Conservation (phyloP, 441 rosid species). For the Manihot esculenta region DNA sequence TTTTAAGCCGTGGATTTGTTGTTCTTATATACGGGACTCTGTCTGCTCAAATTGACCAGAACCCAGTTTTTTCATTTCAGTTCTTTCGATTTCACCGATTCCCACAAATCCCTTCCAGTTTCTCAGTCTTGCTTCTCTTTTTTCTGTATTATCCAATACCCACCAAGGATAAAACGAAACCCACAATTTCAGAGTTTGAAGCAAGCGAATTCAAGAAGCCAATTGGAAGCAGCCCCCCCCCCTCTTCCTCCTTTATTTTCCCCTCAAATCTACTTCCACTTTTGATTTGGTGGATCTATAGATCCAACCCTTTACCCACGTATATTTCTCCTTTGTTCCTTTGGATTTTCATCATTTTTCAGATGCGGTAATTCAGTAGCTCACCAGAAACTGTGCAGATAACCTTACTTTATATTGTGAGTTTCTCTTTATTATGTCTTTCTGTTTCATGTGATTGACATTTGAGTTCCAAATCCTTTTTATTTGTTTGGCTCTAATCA, state of each 20-base stretch:
- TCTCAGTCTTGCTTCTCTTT: neutral
- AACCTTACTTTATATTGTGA: conserved; percentile 32
- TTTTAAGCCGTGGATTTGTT: conserved; percentile 35
- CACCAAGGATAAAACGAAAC: neutral
- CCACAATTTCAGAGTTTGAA: neutral
- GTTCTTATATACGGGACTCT: conserved; percentile 23
- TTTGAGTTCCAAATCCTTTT: neutral
- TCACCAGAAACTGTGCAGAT: conserved; percentile 17
- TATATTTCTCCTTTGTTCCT: conserved; percentile 38
- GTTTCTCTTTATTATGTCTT: conserved; percentile 8
- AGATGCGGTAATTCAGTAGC: conserved; percentile 30
- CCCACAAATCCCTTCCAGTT: neutral
- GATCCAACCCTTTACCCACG: conserved; percentile 39
- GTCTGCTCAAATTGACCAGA: conserved; percentile 21
- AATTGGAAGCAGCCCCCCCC: neutral
- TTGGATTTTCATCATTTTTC: conserved; percentile 53
- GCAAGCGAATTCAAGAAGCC: neutral
- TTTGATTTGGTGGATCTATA: conserved; percentile 45
- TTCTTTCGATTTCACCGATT: conserved; percentile 32
- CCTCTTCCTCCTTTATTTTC: no score
- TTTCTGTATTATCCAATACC: neutral
- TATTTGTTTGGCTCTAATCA: neutral
- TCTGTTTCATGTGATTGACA: neutral
- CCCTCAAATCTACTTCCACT: neutral
- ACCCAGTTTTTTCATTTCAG: conserved; percentile 27